Evolutionary conservation across 1,284 basidiomycete genomes (phyloP).

Genomic region (Heimioporus retisporus): DNA sequence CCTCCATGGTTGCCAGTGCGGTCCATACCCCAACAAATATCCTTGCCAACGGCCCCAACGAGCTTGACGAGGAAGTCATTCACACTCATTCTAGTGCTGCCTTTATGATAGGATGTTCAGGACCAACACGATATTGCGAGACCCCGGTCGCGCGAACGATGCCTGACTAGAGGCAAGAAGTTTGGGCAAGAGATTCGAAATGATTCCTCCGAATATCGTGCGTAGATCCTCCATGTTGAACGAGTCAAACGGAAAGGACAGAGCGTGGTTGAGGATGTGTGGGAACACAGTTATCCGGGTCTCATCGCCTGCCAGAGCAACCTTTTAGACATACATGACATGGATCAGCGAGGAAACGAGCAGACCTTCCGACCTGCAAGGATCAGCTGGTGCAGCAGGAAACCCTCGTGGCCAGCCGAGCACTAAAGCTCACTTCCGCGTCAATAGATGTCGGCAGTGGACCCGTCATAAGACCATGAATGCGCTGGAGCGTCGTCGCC

Average conservation of each 20-base stretch:
- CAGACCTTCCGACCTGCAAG: slow-evolving; percentile 57
- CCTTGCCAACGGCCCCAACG: slow-evolving; percentile 74
- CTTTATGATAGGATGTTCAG: slow-evolving; percentile 89
- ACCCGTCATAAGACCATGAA: slow-evolving; percentile 97
- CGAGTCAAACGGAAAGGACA: slow-evolving; percentile 91
- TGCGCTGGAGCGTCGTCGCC: too few relatives aligned
- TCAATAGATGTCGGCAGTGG: slow-evolving; percentile 98
- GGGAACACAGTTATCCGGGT: slow-evolving; percentile 97
- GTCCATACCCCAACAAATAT: slow-evolving; percentile 98
- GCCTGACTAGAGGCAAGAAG: slow-evolving; percentile 57
- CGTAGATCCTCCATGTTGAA: slow-evolving; percentile 99
- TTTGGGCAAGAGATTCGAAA: slow-evolving; percentile 89
- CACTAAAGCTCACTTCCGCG: slow-evolving; percentile 91
- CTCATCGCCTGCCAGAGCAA: slow-evolving; percentile 96
- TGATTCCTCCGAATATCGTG: slow-evolving; percentile 94
- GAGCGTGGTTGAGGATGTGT: slow-evolving; percentile 73
- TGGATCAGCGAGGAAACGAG: neutral
- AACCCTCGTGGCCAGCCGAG: slow-evolving; percentile 90
- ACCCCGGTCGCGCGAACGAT: slow-evolving; percentile 70
- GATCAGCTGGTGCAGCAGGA: slow-evolving; percentile 71
- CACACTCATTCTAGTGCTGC: slow-evolving; percentile 93
- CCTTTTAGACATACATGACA: slow-evolving; percentile 45
- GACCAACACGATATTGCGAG: slow-evolving; percentile 94
- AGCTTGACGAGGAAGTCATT: slow-evolving; percentile 81
- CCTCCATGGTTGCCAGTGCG: slow-evolving; percentile 96